Evolutionary conservation across 2,329 filamentous ascomycete genomes (phyloP).

Genomic region (Colletotrichum lupini): DNA sequence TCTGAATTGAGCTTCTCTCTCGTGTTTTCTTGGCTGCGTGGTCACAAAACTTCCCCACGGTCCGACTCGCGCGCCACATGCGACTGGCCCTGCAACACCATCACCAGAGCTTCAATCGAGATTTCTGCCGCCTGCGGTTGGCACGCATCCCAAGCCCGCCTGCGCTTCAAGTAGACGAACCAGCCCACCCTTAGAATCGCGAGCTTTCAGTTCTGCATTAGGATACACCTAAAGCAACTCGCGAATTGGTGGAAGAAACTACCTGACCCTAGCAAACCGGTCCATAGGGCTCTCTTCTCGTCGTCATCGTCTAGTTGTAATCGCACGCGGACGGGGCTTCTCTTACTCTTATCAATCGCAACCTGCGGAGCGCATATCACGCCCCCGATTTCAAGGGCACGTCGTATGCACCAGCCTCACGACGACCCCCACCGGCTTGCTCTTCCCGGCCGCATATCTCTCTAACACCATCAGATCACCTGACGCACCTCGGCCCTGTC

Average conservation of each 20-base stretch:
- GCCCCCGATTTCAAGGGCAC: slow-evolving; percentile 16
- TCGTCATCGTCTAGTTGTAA: slow-evolving; percentile 4
- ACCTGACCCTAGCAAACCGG: slow-evolving; percentile 10
- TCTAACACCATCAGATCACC: slow-evolving; percentile 31
- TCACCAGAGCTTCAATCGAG: slow-evolving; percentile 32
- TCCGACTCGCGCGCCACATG: slow-evolving; percentile 8
- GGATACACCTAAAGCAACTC: slow-evolving; percentile 5
- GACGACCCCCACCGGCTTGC: slow-evolving; percentile 33
- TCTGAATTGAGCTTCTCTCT: background rate
- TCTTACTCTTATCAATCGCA: slow-evolving; percentile 26
- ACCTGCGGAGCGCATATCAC: slow-evolving; percentile 12
- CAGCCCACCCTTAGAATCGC: slow-evolving; percentile 22
- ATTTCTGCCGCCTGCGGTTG: slow-evolving; percentile 22
- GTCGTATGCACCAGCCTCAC: slow-evolving; percentile 33
- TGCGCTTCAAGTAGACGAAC: slow-evolving; percentile 24
- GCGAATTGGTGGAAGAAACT: slow-evolving; percentile 35
- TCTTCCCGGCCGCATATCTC: slow-evolving; percentile 24
- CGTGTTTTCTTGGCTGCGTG: background rate
- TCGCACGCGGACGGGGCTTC: background rate
- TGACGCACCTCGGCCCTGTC: slow-evolving; percentile 25
- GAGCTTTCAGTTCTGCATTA: slow-evolving; percentile 17
- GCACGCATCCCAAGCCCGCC: slow-evolving; percentile 22
- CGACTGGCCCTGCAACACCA: slow-evolving; percentile 11
- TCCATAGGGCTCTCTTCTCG: slow-evolving; percentile 19
- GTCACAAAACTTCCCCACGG: slow-evolving; percentile 19